A percentile compares a stretch with the other conserved stretches of the same genome.
These are phyloP conservation scores for Xylogone sp. DNA, from an alignment of 2,329 filamentous ascomycete species.

Conservation along the genomic window DNA sequence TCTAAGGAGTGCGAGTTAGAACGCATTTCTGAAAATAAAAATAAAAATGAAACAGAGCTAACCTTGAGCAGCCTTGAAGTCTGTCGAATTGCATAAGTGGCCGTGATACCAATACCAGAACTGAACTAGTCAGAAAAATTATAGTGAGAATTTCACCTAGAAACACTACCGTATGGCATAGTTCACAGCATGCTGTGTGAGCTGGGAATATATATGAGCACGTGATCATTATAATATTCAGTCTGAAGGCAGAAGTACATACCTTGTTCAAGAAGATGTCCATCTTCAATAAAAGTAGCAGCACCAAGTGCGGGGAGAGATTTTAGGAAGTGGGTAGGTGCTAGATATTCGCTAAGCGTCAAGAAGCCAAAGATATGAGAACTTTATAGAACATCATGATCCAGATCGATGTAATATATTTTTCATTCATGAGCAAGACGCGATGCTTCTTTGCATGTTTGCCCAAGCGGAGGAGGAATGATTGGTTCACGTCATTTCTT, in stretches of 20 bases:
- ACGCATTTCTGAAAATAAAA: no score
- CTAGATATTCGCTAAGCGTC: no score
- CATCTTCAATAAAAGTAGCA: slow-evolving; percentile 17
- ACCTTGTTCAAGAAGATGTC: slow-evolving; percentile 55
- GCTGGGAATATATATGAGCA: slow-evolving; percentile 35
- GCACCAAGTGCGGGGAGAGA: no score
- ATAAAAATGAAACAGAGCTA: slow-evolving; percentile 4
- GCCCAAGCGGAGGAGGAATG: neutral
- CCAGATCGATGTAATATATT: neutral
- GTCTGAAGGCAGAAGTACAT: slow-evolving; percentile 7
- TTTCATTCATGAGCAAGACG: neutral
- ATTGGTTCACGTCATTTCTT: neutral
- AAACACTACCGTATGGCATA: slow-evolving; percentile 70
- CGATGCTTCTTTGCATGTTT: neutral
- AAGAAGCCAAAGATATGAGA: neutral
- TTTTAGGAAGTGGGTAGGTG: no score
- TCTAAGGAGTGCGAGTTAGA: slow-evolving; percentile 32
- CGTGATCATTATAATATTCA: slow-evolving; percentile 5
- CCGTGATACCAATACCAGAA: slow-evolving; percentile 81
- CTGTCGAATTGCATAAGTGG: slow-evolving; percentile 79
- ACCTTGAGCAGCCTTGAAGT: slow-evolving; percentile 72
- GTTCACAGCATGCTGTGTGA: slow-evolving; percentile 64
- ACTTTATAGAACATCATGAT: neutral
- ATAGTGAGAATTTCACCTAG: neutral
- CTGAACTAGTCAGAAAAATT: slow-evolving; percentile 24